Base-by-base conservation (phyloP, 2,329 filamentous ascomycete genomes). In the Neonectria neomacrospora region DNA sequence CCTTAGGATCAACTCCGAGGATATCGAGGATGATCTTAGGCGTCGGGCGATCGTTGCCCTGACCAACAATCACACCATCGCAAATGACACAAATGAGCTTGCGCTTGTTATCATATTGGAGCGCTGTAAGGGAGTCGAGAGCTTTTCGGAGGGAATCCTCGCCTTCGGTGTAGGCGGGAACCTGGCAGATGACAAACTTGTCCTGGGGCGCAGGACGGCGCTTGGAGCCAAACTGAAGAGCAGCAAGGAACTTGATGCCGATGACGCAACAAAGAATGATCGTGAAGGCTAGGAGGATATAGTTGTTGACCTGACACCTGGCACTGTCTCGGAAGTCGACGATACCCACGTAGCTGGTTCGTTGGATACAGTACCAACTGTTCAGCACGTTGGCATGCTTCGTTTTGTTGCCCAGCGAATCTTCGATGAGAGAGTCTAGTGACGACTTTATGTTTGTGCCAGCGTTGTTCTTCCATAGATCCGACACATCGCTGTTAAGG, bases 21-120 rank as follows among this genome's bases (percentile, higher is more conserved):
- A 99, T 97, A 75, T 99, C 96, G 26, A 99, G 86, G 23, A 99
- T 94, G 73, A 99, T 98, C 83, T 97, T 97, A 23, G 96, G 96
- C 2, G 96, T 99, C 9, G 96, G 95, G 58, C 95, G 89, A 79
- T 99, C 96, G 76, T 99, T 99, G 71, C 96, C 96, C 71, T 91
- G 90, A 82, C 96, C 96, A 47, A 97, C 92, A 77, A 98, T 96
- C 84, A 97, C 93, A 80, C 96, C 96, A 74, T 99, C 96, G 75
- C 96, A 99, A 71, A 99, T 93, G 65, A 99, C 93, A 73, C 91
- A 96, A 69, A 99, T 95, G 26, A 99, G 88, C 81, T 99, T 99
- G 67, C 96, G 87, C 83, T 99, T 99, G 81, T 99, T 97, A 80
- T 99, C 96, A 73, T 99, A 99, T 71, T 97, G 91, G 16, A 99